A percentile compares a stretch with the other conserved stretches of the same genome.
Evolutionary conservation across 495 filamentous ascomycete genomes (phyloP).

Genomic region (Talaromyces adpressus): DNA sequence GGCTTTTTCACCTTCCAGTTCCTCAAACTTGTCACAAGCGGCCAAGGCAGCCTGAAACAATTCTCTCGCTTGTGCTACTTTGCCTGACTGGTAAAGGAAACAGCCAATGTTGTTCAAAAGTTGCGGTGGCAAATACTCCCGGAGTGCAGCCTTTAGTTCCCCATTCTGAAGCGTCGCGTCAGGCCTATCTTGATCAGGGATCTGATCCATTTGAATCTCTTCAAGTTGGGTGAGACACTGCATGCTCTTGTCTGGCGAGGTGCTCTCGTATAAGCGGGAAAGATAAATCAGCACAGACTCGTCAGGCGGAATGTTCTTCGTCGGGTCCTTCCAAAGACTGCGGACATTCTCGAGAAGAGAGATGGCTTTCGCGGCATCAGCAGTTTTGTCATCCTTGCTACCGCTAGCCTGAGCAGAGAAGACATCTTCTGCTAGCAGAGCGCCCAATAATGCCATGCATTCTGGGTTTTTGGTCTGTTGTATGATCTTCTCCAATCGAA

Average conservation of each 20-base stretch:
- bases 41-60: constrained; percentile 83
- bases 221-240: constrained; percentile 87
- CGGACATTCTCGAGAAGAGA: constrained; percentile 73
- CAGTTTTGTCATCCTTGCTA: constrained; percentile 78
- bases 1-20: constrained; percentile 55
- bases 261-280: constrained; percentile 79
- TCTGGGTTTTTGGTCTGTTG: constrained; percentile 81
- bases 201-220: constrained; percentile 70
- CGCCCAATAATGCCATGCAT: constrained; percentile 82
- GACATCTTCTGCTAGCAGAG: constrained; percentile 88
- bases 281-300: constrained; percentile 88
- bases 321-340: constrained; percentile 84
- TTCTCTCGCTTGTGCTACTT: constrained; percentile 69
- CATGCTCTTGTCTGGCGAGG: constrained; percentile 80
- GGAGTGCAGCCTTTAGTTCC: constrained; percentile 50
- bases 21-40: constrained; percentile 69
- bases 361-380: constrained; percentile 77
- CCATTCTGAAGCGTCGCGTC: constrained; percentile 58
- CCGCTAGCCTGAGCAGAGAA: constrained; percentile 66
- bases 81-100: constrained; percentile 84
- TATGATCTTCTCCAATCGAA: constrained; percentile 87
- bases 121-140: constrained; percentile 76
- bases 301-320: constrained; percentile 72
- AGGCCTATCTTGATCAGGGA: constrained; percentile 60
- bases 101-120: constrained; percentile 95